Conservation (phyloP, 225 moss, liverwort and hornwort species). For the Ulota crispa region DNA sequence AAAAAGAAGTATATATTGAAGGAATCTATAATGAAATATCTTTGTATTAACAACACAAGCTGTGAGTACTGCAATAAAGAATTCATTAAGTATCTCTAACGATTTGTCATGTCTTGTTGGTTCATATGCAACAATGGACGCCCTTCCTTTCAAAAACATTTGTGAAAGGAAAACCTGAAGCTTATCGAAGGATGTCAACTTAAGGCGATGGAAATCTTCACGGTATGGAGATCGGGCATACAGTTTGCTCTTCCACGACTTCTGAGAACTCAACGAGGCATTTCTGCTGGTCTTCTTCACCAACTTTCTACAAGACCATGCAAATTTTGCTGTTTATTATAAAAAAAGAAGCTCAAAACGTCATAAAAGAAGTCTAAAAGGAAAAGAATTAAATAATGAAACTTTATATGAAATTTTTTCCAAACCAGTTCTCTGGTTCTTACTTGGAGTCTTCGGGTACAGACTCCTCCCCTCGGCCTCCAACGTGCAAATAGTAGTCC, state of each 20-base stretch:
- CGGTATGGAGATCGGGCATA: slow-evolving; percentile 60
- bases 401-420: background rate
- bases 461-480: slow-evolving; percentile 70
- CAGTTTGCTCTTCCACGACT: slow-evolving; percentile 47
- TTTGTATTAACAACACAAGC: no score
- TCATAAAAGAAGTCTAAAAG: background rate
- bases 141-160: background rate
- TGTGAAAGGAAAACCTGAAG: slow-evolving; percentile 47
- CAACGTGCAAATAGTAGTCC: slow-evolving; percentile 92
- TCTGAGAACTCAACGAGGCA: slow-evolving; percentile 23
- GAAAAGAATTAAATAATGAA: background rate
- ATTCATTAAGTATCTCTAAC: no score
- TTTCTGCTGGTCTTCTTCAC: slow-evolving; percentile 25
- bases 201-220: slow-evolving; percentile 72
- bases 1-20: no score
- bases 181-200: slow-evolving; percentile 95
- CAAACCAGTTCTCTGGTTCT: background rate
- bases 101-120: no score
- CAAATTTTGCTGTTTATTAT: background rate
- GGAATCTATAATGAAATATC: no score
- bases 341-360: no score
- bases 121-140: no score
- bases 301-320: slow-evolving; percentile 27
- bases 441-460: slow-evolving; percentile 31
- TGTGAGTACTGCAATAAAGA: no score